Evolutionary conservation across 1,284 basidiomycete genomes (phyloP), one percentile per base, ranked within the genome.

Genomic region (Papiliotrema flavescens): DNA sequence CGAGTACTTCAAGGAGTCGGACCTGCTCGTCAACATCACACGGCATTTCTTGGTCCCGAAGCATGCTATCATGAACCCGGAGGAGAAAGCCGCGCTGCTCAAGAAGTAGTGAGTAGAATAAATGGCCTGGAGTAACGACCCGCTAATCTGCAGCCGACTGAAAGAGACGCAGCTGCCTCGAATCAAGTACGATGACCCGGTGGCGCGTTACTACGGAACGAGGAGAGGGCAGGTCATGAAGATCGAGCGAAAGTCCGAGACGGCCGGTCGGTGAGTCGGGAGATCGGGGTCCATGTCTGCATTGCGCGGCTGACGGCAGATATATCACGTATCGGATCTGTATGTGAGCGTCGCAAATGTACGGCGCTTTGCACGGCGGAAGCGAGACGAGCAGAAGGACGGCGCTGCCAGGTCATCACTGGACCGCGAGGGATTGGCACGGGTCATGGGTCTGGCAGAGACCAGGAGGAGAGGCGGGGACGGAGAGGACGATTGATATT

Each of bases 131-230:
- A 37, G 22, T 49, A n/a, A 37, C 15, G 34, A 35, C 17, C 35
- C n/a, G 36, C 15, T 37, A 32, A 20, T 22, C 11, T 53, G 24
- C 60, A 96, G 94, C 78, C 94, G 96, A 58, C 79, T 99, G 61
- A 97, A 97, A 76, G 96, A 98, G 71, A 98, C 94, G 1, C 96
- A 99, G 72, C 81, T 99, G 57, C 96, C 96, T 49, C 87, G 96
- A 36, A 98, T 99, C 65, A 94, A 97, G 78, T 77, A 96, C 51
- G 86, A 86, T 19, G 96, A 99, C 77, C 96, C 96, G 5, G 95
- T 99, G 14, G 93, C 95, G 37, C 84, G 93, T 60, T 98, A 99
- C 77, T 99, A 97, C 79, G 96, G 96, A 48, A 83, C 98, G 57
- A 84, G 86, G 69, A 83, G 96, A 58, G 94, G 95, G 22, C 91